These are phyloP conservation scores for Arachis stenosperma DNA, from an alignment of 306 rosid species.

Conservation along the genomic window DNA sequence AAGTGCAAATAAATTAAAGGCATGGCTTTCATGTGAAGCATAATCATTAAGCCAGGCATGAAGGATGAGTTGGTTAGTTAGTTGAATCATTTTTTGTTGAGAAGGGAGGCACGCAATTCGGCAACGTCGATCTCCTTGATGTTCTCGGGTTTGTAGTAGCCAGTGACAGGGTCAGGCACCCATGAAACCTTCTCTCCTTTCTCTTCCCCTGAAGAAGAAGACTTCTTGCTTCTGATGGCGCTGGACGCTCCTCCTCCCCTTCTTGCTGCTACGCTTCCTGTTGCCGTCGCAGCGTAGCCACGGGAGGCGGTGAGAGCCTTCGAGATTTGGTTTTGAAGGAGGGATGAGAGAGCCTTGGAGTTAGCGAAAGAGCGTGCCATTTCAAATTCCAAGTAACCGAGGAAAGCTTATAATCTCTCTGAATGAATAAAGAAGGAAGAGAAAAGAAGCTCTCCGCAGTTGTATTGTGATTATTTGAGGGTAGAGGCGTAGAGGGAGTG, in stretches of 20 bases:
- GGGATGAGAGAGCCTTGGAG: constrained; percentile 61
- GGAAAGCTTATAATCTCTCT: constrained; percentile 36
- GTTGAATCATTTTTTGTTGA: constrained; percentile 45
- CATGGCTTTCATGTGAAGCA: not conserved
- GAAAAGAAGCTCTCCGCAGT: constrained; percentile 42
- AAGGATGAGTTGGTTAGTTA: not conserved
- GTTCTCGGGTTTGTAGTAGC: constrained; percentile 79
- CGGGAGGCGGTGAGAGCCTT: constrained; percentile 57
- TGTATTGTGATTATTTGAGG: not conserved
- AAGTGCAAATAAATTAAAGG: not conserved
- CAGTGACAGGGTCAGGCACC: constrained; percentile 93
- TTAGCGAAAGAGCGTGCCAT: constrained; percentile 86
- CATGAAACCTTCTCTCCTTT: constrained; percentile 62
- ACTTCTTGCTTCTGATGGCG: constrained; percentile 27
- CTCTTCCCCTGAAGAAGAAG: constrained; percentile 18
- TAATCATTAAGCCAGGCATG: not conserved
- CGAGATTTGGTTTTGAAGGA: constrained; percentile 53
- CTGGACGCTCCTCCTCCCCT: constrained; percentile 41
- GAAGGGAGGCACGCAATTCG: constrained; percentile 68
- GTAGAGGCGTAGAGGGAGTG: not conserved
- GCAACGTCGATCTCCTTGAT: constrained; percentile 69
- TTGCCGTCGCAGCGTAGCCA: constrained; percentile 40
- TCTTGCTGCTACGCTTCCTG: constrained; percentile 52
- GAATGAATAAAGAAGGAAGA: not conserved
- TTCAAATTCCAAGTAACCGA: constrained; percentile 14